Evolutionary conservation across 2,329 filamentous ascomycete genomes (phyloP).

Genomic region (Diaporthe helianthi): DNA sequence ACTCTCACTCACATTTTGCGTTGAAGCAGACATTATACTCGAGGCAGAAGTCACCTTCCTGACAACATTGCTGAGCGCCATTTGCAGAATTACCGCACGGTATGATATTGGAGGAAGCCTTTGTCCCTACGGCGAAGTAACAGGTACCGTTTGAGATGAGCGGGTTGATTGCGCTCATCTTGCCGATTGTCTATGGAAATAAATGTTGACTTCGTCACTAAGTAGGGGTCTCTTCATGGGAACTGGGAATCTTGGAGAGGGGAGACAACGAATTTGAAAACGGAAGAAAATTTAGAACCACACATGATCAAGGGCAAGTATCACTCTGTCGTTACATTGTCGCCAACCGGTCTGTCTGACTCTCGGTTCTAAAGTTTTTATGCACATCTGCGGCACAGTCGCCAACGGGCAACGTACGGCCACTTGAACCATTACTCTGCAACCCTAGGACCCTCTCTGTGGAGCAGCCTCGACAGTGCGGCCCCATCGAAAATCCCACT

Average conservation of each 20-base stretch:
- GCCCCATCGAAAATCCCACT: background rate
- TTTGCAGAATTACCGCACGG: conserved; percentile 10
- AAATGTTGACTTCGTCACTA: background rate
- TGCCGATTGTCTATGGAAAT: background rate
- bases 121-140: background rate
- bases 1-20: background rate
- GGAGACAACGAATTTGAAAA: too few species aligned
- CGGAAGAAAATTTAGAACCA: background rate
- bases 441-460: background rate
- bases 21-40: conserved; percentile 23
- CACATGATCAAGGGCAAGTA: background rate
- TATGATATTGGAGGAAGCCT: conserved; percentile 1
- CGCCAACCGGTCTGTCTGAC: background rate
- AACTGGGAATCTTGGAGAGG: background rate
- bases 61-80: conserved; percentile 18
- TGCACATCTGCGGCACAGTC: conserved; percentile 10
- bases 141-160: conserved; percentile 22
- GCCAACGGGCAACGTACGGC: background rate
- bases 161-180: background rate
- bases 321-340: background rate
- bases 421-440: background rate
- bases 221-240: background rate
- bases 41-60: conserved; percentile 20
- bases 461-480: background rate
- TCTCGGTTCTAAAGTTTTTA: too few species aligned